A percentile compares a stretch with the other conserved stretches of the same genome.
phyloP scores from a whole-genome alignment of 768 basidiomycete species.

The Solioccasus polychromus region DNA sequence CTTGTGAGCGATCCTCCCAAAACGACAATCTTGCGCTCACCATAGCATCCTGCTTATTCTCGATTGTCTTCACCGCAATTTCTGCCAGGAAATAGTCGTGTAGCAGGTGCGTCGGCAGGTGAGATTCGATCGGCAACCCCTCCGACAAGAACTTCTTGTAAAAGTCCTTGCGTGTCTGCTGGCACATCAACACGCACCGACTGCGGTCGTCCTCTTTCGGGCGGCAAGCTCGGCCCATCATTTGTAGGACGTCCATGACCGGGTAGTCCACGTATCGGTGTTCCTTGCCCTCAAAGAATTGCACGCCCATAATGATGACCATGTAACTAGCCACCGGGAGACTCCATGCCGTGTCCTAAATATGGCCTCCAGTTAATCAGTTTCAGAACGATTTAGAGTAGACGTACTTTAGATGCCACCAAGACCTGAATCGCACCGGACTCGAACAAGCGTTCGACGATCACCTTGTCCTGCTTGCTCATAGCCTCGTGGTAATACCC shows the following conservation, averaged over 20 bases:
- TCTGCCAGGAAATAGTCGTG: constrained; percentile 99
- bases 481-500: constrained; percentile 96
- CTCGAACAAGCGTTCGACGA: constrained; percentile 89
- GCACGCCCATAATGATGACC: constrained; percentile 99
- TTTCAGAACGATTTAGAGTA: not conserved
- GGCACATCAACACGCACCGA: constrained; percentile 95
- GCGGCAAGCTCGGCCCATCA: constrained; percentile 98
- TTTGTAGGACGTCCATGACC: constrained; percentile 96
- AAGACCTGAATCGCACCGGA: constrained; percentile 94
- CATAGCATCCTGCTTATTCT: constrained; percentile 98
- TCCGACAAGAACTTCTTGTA: constrained; percentile 98
- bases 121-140: constrained; percentile 96
- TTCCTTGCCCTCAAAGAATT: constrained; percentile 94
- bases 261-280: constrained; percentile 98
- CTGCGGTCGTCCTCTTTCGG: constrained; percentile 85
- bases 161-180: constrained; percentile 97
- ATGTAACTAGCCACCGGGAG: constrained; percentile 92
- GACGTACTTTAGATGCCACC: constrained; percentile 83
- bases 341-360: constrained; percentile 92
- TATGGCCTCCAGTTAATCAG: not conserved
- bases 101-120: constrained; percentile 82
- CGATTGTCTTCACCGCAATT: constrained; percentile 97
- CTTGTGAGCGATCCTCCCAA: not conserved
- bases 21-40: constrained; percentile 35
- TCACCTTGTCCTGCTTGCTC: constrained; percentile 87